These are phyloP conservation scores for Mycena metata DNA, from an alignment of 768 basidiomycete species.

Conservation along the genomic window DNA sequence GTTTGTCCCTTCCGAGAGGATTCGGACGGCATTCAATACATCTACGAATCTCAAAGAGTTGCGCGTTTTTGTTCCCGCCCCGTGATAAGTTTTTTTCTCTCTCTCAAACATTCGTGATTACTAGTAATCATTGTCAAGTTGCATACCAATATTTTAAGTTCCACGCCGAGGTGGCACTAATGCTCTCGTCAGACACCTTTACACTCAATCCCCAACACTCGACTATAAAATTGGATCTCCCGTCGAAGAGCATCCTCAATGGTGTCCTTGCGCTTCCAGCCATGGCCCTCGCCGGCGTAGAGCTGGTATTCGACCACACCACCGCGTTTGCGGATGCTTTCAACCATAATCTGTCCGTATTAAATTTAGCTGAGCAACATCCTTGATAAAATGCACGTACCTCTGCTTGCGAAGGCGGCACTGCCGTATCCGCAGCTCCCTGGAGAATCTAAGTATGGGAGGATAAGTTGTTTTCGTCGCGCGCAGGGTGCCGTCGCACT, in stretches of 20 bases:
- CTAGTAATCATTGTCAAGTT: too few species aligned
- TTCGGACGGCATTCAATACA: too few species aligned
- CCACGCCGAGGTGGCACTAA: too few species aligned
- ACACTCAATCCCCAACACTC: conserved; percentile 49
- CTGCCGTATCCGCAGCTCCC: conserved; percentile 72
- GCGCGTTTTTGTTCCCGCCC: too few species aligned
- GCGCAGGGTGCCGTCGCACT: conserved; percentile 41
- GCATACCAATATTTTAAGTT: too few species aligned
- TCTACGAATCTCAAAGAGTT: too few species aligned
- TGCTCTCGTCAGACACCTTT: background rate
- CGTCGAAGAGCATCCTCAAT: conserved; percentile 66
- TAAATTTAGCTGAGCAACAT: background rate
- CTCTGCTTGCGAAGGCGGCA: conserved; percentile 76
- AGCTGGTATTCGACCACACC: conserved; percentile 71
- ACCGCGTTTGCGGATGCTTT: conserved; percentile 62
- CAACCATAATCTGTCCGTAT: conserved; percentile 55
- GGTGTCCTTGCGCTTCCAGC: conserved; percentile 69
- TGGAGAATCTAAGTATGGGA: conserved; percentile 69
- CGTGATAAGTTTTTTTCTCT: too few species aligned
- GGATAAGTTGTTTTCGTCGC: background rate
- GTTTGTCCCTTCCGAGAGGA: too few species aligned
- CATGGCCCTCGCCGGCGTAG: conserved; percentile 77
- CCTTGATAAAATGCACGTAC: conserved; percentile 14
- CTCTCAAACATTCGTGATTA: too few species aligned
- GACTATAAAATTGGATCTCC: conserved; percentile 68